Evolutionary conservation across 176 grass and related monocot species (phyloP).

Genomic region (Hordeum marinum): DNA sequence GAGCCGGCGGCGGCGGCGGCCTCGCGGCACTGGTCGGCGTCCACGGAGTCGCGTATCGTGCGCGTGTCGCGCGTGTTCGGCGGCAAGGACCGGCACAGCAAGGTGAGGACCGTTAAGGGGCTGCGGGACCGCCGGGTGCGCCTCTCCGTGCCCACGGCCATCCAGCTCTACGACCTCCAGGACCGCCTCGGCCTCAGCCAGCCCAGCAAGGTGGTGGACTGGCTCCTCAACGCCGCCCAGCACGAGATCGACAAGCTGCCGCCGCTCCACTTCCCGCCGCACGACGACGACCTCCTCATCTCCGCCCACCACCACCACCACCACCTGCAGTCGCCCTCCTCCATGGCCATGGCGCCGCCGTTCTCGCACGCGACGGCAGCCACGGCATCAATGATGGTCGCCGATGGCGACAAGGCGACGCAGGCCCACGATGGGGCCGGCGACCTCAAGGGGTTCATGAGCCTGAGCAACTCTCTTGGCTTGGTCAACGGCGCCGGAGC

Average conservation of each 20-base stretch:
- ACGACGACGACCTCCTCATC: conserved; percentile 43
- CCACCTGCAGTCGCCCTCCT: conserved; percentile 16
- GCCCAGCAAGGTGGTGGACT: conserved; percentile 98
- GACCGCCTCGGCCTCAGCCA: conserved; percentile 85
- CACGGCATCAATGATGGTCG: neutral
- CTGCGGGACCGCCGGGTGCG: conserved; percentile 81
- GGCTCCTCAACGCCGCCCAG: conserved; percentile 79
- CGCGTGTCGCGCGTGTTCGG: conserved; percentile 86
- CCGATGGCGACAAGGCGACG: neutral
- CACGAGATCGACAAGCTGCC: conserved; percentile 96
- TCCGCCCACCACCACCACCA: neutral
- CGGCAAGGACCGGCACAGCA: conserved; percentile 95
- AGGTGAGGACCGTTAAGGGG: conserved; percentile 83
- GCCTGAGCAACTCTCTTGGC: conserved; percentile 27
- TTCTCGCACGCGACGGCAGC: neutral
- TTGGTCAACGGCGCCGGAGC: conserved; percentile 10
- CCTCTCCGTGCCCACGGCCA: conserved; percentile 85
- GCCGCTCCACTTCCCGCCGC: conserved; percentile 65
- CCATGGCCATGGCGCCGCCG: conserved; percentile 20
- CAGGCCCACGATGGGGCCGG: neutral
- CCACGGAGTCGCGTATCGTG: conserved; percentile 83
- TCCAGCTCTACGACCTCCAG: conserved; percentile 98
- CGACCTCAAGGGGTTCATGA: conserved; percentile 40
- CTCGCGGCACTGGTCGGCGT: conserved; percentile 55
- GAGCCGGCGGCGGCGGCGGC: conserved; percentile 15